Conservation (phyloP, 371 early-diverging fungal genomes). For the Mucor mucedo region DNA sequence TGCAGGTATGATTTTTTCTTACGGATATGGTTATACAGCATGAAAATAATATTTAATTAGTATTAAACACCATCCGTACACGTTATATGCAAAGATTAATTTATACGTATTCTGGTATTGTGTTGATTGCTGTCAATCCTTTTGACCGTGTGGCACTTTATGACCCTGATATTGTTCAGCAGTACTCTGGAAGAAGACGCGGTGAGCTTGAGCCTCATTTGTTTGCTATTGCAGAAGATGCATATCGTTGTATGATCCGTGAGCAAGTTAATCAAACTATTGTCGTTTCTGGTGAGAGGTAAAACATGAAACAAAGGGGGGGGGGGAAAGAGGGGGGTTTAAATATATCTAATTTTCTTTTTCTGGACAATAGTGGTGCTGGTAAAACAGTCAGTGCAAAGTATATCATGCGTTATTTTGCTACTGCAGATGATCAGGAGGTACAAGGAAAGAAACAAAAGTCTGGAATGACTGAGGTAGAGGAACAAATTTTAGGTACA, state of each 20-base stretch:
- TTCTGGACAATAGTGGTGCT: constrained; percentile 65
- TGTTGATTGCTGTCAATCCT: constrained; percentile 98
- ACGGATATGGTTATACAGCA: background rate
- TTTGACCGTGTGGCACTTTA: constrained; percentile 91
- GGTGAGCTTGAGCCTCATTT: constrained; percentile 98
- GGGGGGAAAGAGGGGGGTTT: background rate
- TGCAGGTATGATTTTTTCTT: constrained; percentile 58
- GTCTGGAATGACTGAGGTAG: constrained; percentile 77
- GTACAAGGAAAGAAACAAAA: constrained; percentile 42
- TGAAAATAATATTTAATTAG: constrained; percentile 30
- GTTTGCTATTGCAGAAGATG: constrained; percentile 98
- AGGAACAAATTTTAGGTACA: constrained; percentile 76
- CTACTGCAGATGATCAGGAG: constrained; percentile 82
- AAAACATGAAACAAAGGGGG: constrained; percentile 12
- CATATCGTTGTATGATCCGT: constrained; percentile 93
- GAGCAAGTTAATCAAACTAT: constrained; percentile 96
- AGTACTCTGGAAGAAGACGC: constrained; percentile 91
- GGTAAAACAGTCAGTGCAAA: constrained; percentile 97
- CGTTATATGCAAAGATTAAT: constrained; percentile 90
- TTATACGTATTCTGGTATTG: constrained; percentile 99
- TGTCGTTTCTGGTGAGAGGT: constrained; percentile 97
- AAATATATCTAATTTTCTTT: constrained; percentile 9
- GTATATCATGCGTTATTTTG: constrained; percentile 98
- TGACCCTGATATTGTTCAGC: constrained; percentile 79
- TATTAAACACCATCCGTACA: constrained; percentile 87